Conservation (phyloP, 2,329 filamentous ascomycete species). For the Xylariaceae sp. region DNA sequence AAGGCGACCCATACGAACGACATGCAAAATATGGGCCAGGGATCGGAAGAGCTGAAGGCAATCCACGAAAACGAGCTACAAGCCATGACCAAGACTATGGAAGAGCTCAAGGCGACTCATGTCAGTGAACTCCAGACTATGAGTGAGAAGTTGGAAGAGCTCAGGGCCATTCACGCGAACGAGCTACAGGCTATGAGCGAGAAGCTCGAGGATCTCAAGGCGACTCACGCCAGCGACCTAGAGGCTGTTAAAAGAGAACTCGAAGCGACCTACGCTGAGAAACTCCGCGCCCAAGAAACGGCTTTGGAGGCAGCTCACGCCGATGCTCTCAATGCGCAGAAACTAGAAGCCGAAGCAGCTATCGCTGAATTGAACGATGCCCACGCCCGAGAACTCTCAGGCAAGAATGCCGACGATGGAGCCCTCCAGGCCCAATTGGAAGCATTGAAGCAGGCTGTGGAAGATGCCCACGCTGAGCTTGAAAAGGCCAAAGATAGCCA, state of each 20-base stretch:
- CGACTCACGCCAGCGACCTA: too few species aligned
- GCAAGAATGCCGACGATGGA: conserved; percentile 23
- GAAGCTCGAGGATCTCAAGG: too few species aligned
- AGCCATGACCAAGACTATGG: neutral
- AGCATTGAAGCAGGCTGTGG: conserved; percentile 28
- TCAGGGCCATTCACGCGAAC: neutral
- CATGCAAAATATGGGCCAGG: conserved; percentile 7
- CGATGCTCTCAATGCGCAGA: conserved; percentile 23
- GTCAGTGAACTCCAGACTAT: neutral
- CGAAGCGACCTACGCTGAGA: conserved; percentile 21
- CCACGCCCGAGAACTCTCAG: conserved; percentile 26
- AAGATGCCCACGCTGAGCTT: conserved; percentile 31
- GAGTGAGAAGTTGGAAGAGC: neutral
- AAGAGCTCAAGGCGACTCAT: neutral
- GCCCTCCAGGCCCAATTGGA: conserved; percentile 27
- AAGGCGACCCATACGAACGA: neutral
- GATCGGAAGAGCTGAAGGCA: neutral
- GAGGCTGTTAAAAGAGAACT: too few species aligned
- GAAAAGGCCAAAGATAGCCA: conserved; percentile 34
- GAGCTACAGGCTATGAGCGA: too few species aligned
- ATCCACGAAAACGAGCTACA: conserved; percentile 29
- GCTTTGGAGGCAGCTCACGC: conserved; percentile 33
- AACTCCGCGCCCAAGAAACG: conserved; percentile 31
- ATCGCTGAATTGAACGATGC: conserved; percentile 28
- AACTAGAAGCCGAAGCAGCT: conserved; percentile 17